A percentile compares a stretch with the other conserved stretches of the same genome.
Conservation (phyloP, 495 filamentous ascomycete genomes). For the Cercophora scortea region DNA sequence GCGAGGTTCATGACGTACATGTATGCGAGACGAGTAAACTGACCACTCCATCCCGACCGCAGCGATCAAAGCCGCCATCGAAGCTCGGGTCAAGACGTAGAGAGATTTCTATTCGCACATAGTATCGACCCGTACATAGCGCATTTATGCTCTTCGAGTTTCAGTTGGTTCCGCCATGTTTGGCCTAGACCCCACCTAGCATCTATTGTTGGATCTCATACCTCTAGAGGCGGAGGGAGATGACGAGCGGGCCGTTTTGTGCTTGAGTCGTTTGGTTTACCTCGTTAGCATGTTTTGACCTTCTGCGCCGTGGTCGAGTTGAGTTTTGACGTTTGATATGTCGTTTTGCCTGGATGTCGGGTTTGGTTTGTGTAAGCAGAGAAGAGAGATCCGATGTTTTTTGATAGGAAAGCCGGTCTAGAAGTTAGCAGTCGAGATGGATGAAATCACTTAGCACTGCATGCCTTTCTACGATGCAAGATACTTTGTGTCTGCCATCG, state of each 20-base stretch:
- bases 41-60: neutral
- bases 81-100: constrained; percentile 30
- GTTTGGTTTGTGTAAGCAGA: too few relatives aligned
- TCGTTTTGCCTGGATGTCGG: too few relatives aligned
- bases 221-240: constrained; percentile 1
- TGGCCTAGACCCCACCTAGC: neutral
- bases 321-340: too few relatives aligned
- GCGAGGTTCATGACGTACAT: neutral
- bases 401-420: too few relatives aligned
- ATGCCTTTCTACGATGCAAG: too few relatives aligned
- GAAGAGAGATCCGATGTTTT: too few relatives aligned
- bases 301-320: too few relatives aligned
- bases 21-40: neutral
- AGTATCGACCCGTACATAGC: constrained; percentile 6
- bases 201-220: constrained; percentile 1
- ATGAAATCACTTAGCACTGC: too few relatives aligned
- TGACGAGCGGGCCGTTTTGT: neutral
- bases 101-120: neutral
- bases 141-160: neutral
- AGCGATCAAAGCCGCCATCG: constrained; percentile 48
- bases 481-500: too few relatives aligned
- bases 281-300: too few relatives aligned
- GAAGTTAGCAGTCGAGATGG: too few relatives aligned
- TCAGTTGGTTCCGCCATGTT: neutral
- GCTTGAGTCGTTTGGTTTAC: neutral